These are phyloP conservation scores for Talaromyces sp. DNA, from an alignment of 2,329 filamentous ascomycete genomes.

Conservation along the genomic window DNA sequence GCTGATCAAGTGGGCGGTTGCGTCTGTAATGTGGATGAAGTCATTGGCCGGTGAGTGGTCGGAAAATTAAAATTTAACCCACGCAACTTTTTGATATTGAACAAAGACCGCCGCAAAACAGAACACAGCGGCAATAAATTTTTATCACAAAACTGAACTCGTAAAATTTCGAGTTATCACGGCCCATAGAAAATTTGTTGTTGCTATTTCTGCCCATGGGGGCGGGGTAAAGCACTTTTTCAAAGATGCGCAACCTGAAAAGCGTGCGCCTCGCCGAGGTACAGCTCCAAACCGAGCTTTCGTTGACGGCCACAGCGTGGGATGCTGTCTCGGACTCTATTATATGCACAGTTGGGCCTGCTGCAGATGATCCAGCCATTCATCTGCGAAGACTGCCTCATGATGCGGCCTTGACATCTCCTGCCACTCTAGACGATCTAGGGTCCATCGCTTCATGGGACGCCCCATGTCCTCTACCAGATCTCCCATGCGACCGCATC, in stretches of 20 bases:
- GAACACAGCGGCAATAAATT: background rate
- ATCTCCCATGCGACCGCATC: conserved; percentile 69
- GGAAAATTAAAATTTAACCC: conserved; percentile 36
- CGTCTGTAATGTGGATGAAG: conserved; percentile 37
- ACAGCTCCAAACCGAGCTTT: conserved; percentile 54
- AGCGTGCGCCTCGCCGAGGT: conserved; percentile 68
- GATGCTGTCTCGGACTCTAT: conserved; percentile 73
- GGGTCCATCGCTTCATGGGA: conserved; percentile 78
- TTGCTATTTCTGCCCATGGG: conserved; percentile 25
- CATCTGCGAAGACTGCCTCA: conserved; percentile 58
- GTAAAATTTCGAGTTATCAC: background rate
- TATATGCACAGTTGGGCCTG: conserved; percentile 81
- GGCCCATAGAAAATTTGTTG: background rate
- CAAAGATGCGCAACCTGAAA: conserved; percentile 79
- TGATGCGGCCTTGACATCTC: conserved; percentile 34
- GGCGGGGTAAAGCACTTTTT: conserved; percentile 26
- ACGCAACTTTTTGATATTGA: conserved; percentile 23
- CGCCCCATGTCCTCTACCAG: conserved; percentile 72
- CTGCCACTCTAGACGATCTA: conserved; percentile 36
- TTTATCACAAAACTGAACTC: background rate
- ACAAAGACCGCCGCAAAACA: conserved; percentile 8
- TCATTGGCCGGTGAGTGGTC: conserved; percentile 34
- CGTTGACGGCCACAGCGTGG: conserved; percentile 77
- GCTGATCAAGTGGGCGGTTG: conserved; percentile 9
- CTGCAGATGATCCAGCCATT: conserved; percentile 63